These are phyloP conservation scores for Borealophlyctis nickersoniae DNA, from an alignment of 192 early-diverging fungal genomes.

Conservation along the genomic window DNA sequence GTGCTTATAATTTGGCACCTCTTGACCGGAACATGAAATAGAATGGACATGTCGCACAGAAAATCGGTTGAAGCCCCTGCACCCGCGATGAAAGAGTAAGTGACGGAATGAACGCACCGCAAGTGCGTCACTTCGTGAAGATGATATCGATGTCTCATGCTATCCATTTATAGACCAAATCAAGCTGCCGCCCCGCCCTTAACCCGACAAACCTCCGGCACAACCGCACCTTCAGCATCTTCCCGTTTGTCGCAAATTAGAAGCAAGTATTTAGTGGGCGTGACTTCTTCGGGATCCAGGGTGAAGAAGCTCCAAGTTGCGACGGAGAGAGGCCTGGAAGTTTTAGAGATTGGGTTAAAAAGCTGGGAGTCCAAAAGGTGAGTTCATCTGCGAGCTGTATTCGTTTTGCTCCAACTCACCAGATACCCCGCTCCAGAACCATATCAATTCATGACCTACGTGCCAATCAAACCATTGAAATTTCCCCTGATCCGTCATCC, in stretches of 20 bases:
- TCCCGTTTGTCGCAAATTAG: conserved; percentile 1
- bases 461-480: conserved; percentile 25
- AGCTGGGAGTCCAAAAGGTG: conserved; percentile 44
- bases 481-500: conserved; percentile 17
- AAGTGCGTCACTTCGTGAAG: neutral
- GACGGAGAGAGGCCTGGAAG: conserved; percentile 19
- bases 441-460: too few species aligned
- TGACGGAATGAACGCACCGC: neutral
- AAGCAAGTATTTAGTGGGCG: conserved; percentile 12
- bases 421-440: conserved; percentile 24
- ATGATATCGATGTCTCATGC: neutral
- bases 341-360: conserved; percentile 41
- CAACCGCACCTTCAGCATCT: neutral
- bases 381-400: neutral
- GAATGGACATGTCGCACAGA: neutral
- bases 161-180: neutral
- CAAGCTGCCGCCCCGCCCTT: too few species aligned
- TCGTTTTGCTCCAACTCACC: conserved; percentile 21
- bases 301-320: conserved; percentile 38
- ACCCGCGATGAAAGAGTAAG: neutral
- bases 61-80: neutral
- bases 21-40: too few species aligned
- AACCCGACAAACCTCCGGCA: neutral
- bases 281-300: conserved; percentile 16
- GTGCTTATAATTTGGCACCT: too few species aligned